Conservation (phyloP, 2,329 filamentous ascomycete species). For the Fusarium torreyae region DNA sequence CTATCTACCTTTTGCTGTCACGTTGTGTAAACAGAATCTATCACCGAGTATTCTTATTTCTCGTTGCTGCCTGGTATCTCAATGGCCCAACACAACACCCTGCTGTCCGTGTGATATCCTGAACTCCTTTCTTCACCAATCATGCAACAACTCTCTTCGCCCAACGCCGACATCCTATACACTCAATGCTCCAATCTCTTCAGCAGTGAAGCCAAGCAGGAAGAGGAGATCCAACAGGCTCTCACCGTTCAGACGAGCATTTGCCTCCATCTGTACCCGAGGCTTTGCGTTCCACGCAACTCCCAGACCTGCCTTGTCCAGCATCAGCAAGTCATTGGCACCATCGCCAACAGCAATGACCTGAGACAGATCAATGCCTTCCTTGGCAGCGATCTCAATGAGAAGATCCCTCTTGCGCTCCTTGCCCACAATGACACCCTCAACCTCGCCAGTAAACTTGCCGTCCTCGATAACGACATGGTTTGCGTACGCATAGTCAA, state of each 20-base stretch:
- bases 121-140: slow-evolving; percentile 24
- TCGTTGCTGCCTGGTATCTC: slow-evolving; percentile 45
- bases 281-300: slow-evolving; percentile 91
- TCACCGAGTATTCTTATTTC: slow-evolving; percentile 15
- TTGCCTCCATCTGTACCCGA: slow-evolving; percentile 83
- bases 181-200: slow-evolving; percentile 64
- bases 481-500: slow-evolving; percentile 93
- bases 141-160: slow-evolving; percentile 25
- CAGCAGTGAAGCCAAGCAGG: slow-evolving; percentile 78
- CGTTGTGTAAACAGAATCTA: not conserved
- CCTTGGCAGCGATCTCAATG: slow-evolving; percentile 77
- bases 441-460: slow-evolving; percentile 79
- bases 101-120: slow-evolving; percentile 33
- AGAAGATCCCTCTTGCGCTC: slow-evolving; percentile 82
- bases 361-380: slow-evolving; percentile 76
- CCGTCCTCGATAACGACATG: slow-evolving; percentile 77
- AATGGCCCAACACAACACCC: slow-evolving; percentile 39
- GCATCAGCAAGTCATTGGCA: slow-evolving; percentile 87
- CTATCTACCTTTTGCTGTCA: not conserved
- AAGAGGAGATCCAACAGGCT: slow-evolving; percentile 81
- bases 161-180: slow-evolving; percentile 31
- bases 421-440: slow-evolving; percentile 81
- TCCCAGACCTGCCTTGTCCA: slow-evolving; percentile 80
- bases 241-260: slow-evolving; percentile 78
- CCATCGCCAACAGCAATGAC: slow-evolving; percentile 85